These are phyloP conservation scores for Lepidium africanum DNA, from an alignment of 345 rosid genomes.

Conservation along the genomic window DNA sequence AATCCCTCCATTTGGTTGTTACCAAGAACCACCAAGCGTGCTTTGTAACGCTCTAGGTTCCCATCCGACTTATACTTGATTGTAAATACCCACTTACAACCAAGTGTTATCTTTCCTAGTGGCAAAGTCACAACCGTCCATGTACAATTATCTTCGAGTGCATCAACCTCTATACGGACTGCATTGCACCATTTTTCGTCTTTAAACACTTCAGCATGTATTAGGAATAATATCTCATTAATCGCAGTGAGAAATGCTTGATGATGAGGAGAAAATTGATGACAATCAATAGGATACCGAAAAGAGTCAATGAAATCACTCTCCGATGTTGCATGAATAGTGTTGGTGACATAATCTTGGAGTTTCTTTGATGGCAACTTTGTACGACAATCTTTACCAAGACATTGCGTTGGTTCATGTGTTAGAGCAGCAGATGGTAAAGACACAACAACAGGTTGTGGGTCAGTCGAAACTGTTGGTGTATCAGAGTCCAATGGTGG, in stretches of 20 bases:
- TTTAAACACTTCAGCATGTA: accelerated
- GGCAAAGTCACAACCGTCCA: not conserved
- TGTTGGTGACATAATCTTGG: too few species aligned
- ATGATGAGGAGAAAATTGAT: not conserved
- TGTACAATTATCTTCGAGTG: not conserved
- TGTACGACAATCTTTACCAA: too few species aligned
- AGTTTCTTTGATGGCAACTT: too few species aligned
- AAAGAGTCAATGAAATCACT: too few species aligned
- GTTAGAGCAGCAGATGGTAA: too few species aligned
- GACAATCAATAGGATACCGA: not conserved
- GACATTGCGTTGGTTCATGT: too few species aligned
- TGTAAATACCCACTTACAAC: not conserved
- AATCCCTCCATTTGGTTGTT: too few species aligned
- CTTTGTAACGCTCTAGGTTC: not conserved
- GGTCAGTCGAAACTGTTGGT: too few species aligned
- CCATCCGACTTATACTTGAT: not conserved
- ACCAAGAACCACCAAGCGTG: too few species aligned
- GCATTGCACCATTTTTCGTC: not conserved
- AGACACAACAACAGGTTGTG: too few species aligned
- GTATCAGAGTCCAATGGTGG: too few species aligned
- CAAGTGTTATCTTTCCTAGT: not conserved
- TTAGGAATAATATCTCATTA: accelerated
- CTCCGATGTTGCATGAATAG: too few species aligned
- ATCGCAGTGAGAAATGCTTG: accelerated
- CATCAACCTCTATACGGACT: not conserved